These are phyloP conservation scores for Saprolegnia diclina DNA, from an alignment of 352 stramenopile genomes.

Conservation along the genomic window DNA sequence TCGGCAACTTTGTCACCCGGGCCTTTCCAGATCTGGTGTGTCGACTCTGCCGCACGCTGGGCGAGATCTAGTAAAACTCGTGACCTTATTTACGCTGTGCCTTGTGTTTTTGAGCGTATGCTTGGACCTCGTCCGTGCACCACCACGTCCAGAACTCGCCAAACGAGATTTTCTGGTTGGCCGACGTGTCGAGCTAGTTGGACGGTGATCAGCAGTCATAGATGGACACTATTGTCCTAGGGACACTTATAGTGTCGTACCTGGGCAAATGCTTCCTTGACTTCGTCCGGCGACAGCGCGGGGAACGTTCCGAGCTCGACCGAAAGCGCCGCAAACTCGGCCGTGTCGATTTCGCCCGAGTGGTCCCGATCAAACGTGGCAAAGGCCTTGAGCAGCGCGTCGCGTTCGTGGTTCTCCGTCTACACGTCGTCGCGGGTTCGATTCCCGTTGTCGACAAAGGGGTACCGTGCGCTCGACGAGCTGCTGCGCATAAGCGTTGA, in stretches of 20 bases:
- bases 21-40: constrained; percentile 11
- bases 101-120: constrained; percentile 14
- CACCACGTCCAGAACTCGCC: constrained; percentile 24
- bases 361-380: constrained; percentile 16
- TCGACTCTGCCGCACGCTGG: neutral
- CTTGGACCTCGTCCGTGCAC: constrained; percentile 22
- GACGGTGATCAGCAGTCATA: neutral
- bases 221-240: too few relatives aligned
- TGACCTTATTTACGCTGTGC: neutral
- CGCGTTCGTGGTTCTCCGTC: constrained; percentile 20
- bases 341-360: constrained; percentile 19
- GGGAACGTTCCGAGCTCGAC: constrained; percentile 16
- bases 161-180: constrained; percentile 23
- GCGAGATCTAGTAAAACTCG: neutral
- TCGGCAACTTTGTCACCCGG: neutral
- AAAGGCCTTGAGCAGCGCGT: constrained; percentile 21
- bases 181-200: constrained; percentile 13
- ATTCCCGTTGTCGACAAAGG: neutral
- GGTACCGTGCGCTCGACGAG: constrained; percentile 13
- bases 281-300: constrained; percentile 8
- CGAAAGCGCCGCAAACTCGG: constrained; percentile 14
- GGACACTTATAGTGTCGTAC: too few relatives aligned
- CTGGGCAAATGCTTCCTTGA: constrained; percentile 20
- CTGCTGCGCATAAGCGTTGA: neutral
- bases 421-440: neutral